These are phyloP conservation scores for Plasmodium adleri DNA, from an alignment of 169 alveolate genomes.

Conservation along the genomic window DNA sequence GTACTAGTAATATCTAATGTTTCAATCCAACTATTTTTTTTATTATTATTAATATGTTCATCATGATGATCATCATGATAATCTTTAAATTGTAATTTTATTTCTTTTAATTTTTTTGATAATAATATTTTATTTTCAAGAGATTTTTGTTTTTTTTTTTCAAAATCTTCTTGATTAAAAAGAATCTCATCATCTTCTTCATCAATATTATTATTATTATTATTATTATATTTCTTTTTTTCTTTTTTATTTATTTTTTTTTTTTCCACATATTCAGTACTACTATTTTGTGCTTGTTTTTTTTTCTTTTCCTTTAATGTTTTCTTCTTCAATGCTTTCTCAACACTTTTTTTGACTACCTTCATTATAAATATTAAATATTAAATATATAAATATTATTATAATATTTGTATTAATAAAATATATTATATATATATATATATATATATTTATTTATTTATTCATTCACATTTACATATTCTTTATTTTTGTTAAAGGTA, in stretches of 20 bases:
- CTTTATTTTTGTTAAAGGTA: no score
- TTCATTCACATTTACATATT: no score
- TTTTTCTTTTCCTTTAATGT: background rate
- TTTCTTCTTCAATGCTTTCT: background rate
- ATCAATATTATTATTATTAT: no score
- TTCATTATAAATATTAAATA: no score
- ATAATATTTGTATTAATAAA: no score
- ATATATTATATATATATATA: no score
- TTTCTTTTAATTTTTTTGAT: constrained; percentile 22
- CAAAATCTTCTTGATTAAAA: background rate
- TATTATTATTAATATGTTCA: background rate
- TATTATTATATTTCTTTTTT: background rate
- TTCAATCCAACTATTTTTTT: constrained; percentile 38
- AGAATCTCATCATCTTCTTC: no score
- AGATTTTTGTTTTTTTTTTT: no score
- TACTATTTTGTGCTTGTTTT: background rate
- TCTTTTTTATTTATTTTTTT: background rate
- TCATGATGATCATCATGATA: background rate
- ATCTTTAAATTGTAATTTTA: constrained; percentile 12
- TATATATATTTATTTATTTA: no score
- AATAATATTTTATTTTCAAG: constrained; percentile 28
- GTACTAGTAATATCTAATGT: constrained; percentile 62
- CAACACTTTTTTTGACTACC: no score
- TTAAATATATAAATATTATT: no score
- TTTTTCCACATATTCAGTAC: background rate